These are phyloP conservation scores for Geotrichum citri-aurantii DNA, from an alignment of 1,139 yeast species.

Conservation along the genomic window DNA sequence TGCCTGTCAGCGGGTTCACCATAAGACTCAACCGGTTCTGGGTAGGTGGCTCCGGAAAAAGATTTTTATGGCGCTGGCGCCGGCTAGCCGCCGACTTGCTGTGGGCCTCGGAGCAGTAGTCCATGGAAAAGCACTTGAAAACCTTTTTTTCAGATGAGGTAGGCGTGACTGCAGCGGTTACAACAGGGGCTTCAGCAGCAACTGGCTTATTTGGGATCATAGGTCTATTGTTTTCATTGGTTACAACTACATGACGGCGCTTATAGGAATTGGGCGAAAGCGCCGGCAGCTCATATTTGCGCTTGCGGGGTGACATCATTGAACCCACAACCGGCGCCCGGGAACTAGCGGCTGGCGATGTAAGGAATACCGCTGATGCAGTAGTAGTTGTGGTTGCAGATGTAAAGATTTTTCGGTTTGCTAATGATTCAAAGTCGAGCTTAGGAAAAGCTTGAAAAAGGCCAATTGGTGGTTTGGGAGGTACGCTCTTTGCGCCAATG, in stretches of 20 bases:
- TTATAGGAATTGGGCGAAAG: background rate
- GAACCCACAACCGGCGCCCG: background rate
- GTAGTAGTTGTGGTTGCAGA: background rate
- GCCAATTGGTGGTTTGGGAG: background rate
- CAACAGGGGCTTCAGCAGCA: background rate
- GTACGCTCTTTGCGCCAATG: background rate
- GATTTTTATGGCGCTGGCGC: slow-evolving; percentile 2
- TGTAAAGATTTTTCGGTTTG: slow-evolving; percentile 2
- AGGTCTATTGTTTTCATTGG: background rate
- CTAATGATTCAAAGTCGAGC: slow-evolving; percentile 14
- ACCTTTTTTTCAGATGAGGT: background rate
- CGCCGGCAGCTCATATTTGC: background rate
- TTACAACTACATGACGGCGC: background rate
- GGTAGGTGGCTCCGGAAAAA: slow-evolving; percentile 1
- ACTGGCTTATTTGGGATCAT: background rate
- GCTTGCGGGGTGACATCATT: background rate
- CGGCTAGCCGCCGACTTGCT: slow-evolving; percentile 6
- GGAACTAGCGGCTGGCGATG: background rate
- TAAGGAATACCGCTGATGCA: background rate
- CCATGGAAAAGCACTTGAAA: slow-evolving; percentile 4
- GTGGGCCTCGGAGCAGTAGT: slow-evolving; percentile 5
- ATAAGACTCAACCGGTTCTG: background rate
- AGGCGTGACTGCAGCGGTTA: background rate
- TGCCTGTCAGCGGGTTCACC: slow-evolving; percentile 4
- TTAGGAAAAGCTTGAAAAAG: background rate